Conservation (phyloP, 495 filamentous ascomycete species). For the Hyphodiscus hymeniophilus region DNA sequence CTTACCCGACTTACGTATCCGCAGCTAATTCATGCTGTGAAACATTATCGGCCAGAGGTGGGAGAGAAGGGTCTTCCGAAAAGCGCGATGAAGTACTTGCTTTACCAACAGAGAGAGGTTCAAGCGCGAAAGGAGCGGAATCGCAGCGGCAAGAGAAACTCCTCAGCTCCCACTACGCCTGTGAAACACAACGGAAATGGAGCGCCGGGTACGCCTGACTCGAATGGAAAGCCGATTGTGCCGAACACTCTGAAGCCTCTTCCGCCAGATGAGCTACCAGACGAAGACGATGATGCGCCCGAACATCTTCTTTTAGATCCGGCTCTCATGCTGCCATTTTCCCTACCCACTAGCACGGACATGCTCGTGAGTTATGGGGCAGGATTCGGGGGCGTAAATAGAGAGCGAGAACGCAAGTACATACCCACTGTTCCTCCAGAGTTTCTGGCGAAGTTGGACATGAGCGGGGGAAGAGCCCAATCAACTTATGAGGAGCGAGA, state of each 20-base stretch:
- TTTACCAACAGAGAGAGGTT: constrained; percentile 66
- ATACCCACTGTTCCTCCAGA: constrained; percentile 94
- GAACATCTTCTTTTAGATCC: constrained; percentile 77
- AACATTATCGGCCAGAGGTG: constrained; percentile 89
- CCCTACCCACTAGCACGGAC: constrained; percentile 88
- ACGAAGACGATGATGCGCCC: constrained; percentile 42
- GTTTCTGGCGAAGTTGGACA: constrained; percentile 81
- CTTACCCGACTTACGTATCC: constrained; percentile 74
- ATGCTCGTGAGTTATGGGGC: constrained; percentile 95
- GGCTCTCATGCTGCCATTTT: constrained; percentile 88
- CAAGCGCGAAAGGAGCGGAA: constrained; percentile 43
- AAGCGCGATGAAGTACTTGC: constrained; percentile 76
- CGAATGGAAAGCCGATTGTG: constrained; percentile 24
- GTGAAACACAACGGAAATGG: constrained; percentile 27
- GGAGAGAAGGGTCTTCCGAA: constrained; percentile 88
- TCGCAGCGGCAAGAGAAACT: constrained; percentile 23
- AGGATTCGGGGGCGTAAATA: constrained; percentile 86
- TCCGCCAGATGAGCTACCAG: constrained; percentile 14
- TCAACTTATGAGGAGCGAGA: constrained; percentile 17
- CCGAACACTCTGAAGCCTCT: constrained; percentile 10
- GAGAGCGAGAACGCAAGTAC: constrained; percentile 87
- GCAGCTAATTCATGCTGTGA: constrained; percentile 87
- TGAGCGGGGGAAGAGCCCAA: constrained; percentile 15
- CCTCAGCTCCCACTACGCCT: constrained; percentile 31
- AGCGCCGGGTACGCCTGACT: constrained; percentile 28